Percentiles rank a stretch among this genome's conserved stretches.
These are phyloP conservation scores for Onygenales sp. DNA, from an alignment of 2,329 filamentous ascomycete species.

Conservation along the genomic window DNA sequence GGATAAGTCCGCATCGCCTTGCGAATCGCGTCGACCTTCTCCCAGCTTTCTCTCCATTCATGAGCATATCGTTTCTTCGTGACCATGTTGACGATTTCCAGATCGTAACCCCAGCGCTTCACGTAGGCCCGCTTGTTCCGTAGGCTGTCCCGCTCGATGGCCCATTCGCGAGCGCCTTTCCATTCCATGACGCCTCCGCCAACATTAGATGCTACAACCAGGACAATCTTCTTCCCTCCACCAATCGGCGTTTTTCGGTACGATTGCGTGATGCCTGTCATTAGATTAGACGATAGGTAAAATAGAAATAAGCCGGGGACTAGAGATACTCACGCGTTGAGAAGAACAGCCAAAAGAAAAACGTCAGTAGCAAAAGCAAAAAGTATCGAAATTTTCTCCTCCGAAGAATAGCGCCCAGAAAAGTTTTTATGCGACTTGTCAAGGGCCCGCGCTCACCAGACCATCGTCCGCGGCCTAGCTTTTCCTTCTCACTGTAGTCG, in stretches of 20 bases:
- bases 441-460: slow-evolving; percentile 28
- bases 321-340: slow-evolving; percentile 55
- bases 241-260: slow-evolving; percentile 70
- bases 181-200: slow-evolving; percentile 98
- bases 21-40: slow-evolving; percentile 91
- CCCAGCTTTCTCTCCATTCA: slow-evolving; percentile 98
- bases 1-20: slow-evolving; percentile 88
- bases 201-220: slow-evolving; percentile 86
- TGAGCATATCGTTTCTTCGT: slow-evolving; percentile 98
- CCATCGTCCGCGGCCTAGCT: slow-evolving; percentile 54
- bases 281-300: slow-evolving; percentile 16
- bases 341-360: slow-evolving; percentile 58
- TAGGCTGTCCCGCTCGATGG: slow-evolving; percentile 91
- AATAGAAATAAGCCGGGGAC: not conserved
- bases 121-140: slow-evolving; percentile 90
- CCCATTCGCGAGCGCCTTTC: slow-evolving; percentile 97
- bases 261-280: slow-evolving; percentile 46
- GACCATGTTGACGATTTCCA: slow-evolving; percentile 97
- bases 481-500: slow-evolving; percentile 68
- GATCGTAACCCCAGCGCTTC: slow-evolving; percentile 80
- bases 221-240: slow-evolving; percentile 82
- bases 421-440: slow-evolving; percentile 23
- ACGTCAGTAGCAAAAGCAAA: slow-evolving; percentile 49
- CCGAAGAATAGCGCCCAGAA: slow-evolving; percentile 46
- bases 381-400: slow-evolving; percentile 57